phyloP scores from a whole-genome alignment of 2,329 filamentous ascomycete genomes.

The Monilinia fructicola region DNA sequence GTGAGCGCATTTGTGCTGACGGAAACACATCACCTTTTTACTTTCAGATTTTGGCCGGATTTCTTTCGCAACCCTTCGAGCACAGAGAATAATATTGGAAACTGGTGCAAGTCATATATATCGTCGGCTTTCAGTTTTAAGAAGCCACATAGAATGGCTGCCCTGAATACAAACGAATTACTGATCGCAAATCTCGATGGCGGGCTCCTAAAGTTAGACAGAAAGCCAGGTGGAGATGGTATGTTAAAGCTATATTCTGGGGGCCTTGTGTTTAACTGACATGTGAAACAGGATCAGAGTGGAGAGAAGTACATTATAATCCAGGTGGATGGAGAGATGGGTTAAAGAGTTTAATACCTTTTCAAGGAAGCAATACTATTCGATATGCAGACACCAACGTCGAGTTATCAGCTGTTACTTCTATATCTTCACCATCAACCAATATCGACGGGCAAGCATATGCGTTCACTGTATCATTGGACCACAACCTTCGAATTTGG shows the following conservation, averaged over 20 bases:
- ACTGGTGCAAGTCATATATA: slow-evolving; percentile 72
- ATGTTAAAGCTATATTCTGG: slow-evolving; percentile 27
- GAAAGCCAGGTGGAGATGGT: slow-evolving; percentile 54
- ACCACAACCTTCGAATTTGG: slow-evolving; percentile 89
- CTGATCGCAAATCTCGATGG: slow-evolving; percentile 81
- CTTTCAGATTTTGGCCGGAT: slow-evolving; percentile 77
- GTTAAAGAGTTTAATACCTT: slow-evolving; percentile 64
- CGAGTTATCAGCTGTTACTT: slow-evolving; percentile 66
- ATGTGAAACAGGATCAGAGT: slow-evolving; percentile 44
- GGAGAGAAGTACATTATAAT: slow-evolving; percentile 73
- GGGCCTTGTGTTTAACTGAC: slow-evolving; percentile 23
- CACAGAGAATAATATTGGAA: slow-evolving; percentile 70
- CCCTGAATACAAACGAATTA: slow-evolving; percentile 69
- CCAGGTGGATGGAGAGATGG: slow-evolving; percentile 71
- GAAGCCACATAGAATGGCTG: slow-evolving; percentile 76
- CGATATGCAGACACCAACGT: slow-evolving; percentile 63
- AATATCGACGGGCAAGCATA: slow-evolving; percentile 52
- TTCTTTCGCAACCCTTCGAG: slow-evolving; percentile 71
- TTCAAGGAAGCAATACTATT: slow-evolving; percentile 63
- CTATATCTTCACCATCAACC: slow-evolving; percentile 54
- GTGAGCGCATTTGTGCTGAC: slow-evolving; percentile 80
- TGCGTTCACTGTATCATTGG: slow-evolving; percentile 79
- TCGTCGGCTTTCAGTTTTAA: slow-evolving; percentile 76
- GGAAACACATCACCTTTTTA: slow-evolving; percentile 75
- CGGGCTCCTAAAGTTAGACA: slow-evolving; percentile 68